Conservation (phyloP, 495 filamentous ascomycete species). For the Daldinia caldariorum region DNA sequence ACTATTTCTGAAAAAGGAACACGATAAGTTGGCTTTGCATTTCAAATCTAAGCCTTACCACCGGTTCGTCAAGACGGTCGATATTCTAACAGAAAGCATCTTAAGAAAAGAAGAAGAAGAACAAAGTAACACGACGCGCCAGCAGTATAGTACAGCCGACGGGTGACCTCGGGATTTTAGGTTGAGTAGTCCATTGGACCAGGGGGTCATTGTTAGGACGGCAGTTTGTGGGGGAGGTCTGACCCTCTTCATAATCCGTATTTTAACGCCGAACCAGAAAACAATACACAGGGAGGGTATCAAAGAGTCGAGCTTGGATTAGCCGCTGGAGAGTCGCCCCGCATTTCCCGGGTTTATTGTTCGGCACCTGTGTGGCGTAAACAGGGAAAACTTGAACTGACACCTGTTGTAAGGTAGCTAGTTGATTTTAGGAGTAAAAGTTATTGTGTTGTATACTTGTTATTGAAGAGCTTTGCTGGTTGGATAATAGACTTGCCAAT, state of each 20-base stretch:
- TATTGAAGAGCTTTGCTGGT: too few species aligned
- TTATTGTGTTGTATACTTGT: too few species aligned
- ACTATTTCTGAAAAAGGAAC: constrained; percentile 11
- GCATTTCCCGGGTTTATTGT: constrained; percentile 32
- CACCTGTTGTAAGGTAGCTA: not conserved
- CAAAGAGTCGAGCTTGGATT: constrained; percentile 13
- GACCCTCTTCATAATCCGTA: not conserved
- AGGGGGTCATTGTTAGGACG: constrained; percentile 29
- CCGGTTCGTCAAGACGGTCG: constrained; percentile 2
- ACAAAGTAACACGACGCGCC: constrained; percentile 17
- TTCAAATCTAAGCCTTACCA: constrained; percentile 22
- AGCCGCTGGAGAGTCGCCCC: constrained; percentile 41
- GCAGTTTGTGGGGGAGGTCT: constrained; percentile 44
- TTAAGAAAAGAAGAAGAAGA: constrained; percentile 9
- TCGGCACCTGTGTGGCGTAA: constrained; percentile 26
- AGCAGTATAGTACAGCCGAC: constrained; percentile 32
- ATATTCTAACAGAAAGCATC: constrained; percentile 16
- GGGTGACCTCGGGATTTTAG: constrained; percentile 41
- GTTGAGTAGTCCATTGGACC: constrained; percentile 23
- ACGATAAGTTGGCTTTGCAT: constrained; percentile 23
- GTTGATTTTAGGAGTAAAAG: too few species aligned
- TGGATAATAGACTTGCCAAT: too few species aligned
- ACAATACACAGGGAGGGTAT: not conserved
- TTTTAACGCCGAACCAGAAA: not conserved
- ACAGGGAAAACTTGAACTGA: not conserved